Conservation (phyloP, 2,329 filamentous ascomycete genomes). For the Fusarium virguliforme region DNA sequence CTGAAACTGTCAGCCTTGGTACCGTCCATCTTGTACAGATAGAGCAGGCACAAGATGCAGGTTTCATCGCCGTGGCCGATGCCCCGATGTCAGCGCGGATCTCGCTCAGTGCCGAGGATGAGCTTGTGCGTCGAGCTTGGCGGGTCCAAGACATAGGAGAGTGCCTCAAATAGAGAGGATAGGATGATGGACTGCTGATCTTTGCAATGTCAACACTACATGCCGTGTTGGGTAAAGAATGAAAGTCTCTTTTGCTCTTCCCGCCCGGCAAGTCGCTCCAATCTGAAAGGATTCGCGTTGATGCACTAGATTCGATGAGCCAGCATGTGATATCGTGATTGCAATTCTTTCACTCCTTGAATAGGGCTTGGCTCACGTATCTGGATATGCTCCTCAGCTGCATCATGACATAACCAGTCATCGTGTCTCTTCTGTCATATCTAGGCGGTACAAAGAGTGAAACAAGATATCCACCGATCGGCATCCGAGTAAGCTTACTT, state of each 20-base stretch:
- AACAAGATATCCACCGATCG: background rate
- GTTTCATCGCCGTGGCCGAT: background rate
- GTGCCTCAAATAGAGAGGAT: background rate
- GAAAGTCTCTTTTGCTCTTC: background rate
- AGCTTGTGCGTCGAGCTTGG: background rate
- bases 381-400: rapidly evolving
- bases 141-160: background rate
- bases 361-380: background rate
- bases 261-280: background rate
- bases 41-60: background rate
- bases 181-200: background rate
- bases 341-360: background rate
- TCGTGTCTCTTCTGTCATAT: background rate
- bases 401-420: background rate
- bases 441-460: background rate
- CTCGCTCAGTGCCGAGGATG: background rate
- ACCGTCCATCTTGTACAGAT: background rate
- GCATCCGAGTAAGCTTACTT: conserved; percentile 9
- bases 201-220: background rate
- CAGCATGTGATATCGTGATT: background rate
- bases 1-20: background rate
- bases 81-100: background rate
- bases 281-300: background rate
- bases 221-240: background rate
- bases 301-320: background rate